These are phyloP conservation scores for Rhynchospora tenuis DNA, from an alignment of 176 grass and related monocot species.

Conservation along the genomic window DNA sequence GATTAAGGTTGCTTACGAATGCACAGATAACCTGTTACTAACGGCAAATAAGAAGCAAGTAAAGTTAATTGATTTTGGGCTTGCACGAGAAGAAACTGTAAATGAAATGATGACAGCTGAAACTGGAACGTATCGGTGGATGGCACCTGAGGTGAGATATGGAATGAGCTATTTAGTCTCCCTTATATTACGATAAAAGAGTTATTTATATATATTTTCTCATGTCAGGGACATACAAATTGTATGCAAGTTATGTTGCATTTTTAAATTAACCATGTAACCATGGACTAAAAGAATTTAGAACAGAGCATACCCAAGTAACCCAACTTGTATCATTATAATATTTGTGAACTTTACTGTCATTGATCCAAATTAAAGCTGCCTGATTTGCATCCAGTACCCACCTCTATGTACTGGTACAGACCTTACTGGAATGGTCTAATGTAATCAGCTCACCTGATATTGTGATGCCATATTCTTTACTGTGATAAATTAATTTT, in stretches of 20 bases:
- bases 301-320: background rate
- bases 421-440: background rate
- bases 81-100: conserved; percentile 55
- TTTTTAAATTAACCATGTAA: background rate
- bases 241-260: background rate
- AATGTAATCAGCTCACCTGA: background rate
- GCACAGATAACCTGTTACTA: conserved; percentile 45
- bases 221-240: background rate
- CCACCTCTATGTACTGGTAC: background rate
- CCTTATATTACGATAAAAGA: background rate
- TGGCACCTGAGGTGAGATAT: conserved; percentile 46
- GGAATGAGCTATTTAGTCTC: background rate
- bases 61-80: conserved; percentile 54
- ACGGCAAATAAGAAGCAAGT: conserved; percentile 49
- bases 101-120: conserved; percentile 60
- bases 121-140: conserved; percentile 57
- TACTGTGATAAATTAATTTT: background rate
- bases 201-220: background rate
- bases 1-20: background rate
- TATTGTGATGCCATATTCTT: background rate
- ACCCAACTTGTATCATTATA: background rate
- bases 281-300: background rate
- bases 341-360: background rate
- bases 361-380: background rate
- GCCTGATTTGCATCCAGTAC: background rate